phyloP scores from a whole-genome alignment of 805 yeast species.

The Suhomyces canberraensis region DNA sequence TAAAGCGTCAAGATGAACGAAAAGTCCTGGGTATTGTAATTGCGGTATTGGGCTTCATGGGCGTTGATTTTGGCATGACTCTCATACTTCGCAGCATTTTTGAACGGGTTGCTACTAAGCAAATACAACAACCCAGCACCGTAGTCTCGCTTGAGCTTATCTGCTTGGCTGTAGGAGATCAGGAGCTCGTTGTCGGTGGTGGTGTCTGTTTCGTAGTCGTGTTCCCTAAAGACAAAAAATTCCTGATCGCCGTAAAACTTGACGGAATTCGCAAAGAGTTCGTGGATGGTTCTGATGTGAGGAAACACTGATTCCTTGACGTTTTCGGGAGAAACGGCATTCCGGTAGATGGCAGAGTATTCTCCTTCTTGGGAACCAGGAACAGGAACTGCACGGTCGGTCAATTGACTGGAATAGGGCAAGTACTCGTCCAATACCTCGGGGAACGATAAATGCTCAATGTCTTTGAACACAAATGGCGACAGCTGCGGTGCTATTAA shows the following conservation, averaged over 20 bases:
- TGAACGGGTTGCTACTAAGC: constrained; percentile 19
- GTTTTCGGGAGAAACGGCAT: constrained; percentile 19
- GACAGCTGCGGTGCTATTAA: constrained; percentile 15
- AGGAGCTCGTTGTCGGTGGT: constrained; percentile 9
- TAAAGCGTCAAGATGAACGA: constrained; percentile 34
- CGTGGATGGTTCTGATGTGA: constrained; percentile 17
- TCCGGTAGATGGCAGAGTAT: constrained; percentile 30
- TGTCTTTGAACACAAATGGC: constrained; percentile 14
- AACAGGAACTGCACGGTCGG: constrained; percentile 10
- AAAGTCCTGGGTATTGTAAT: constrained; percentile 16
- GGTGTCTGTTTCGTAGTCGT: constrained; percentile 15
- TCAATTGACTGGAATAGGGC: constrained; percentile 13
- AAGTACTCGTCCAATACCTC: constrained; percentile 12
- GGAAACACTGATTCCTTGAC: constrained; percentile 20
- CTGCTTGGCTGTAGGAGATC: constrained; percentile 15
- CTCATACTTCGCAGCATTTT: constrained; percentile 11
- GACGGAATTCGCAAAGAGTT: constrained; percentile 16
- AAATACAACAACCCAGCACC: constrained; percentile 24
- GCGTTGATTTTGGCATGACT: constrained; percentile 21
- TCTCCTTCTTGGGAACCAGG: constrained; percentile 21
- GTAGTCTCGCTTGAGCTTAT: constrained; percentile 11
- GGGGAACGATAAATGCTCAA: constrained; percentile 7
- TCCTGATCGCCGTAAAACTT: constrained; percentile 10
- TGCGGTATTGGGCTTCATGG: constrained; percentile 11
- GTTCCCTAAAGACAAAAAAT: constrained; percentile 17